Conservation (phyloP, 1,284 basidiomycete species). For the Limonomyces culmigenus region DNA sequence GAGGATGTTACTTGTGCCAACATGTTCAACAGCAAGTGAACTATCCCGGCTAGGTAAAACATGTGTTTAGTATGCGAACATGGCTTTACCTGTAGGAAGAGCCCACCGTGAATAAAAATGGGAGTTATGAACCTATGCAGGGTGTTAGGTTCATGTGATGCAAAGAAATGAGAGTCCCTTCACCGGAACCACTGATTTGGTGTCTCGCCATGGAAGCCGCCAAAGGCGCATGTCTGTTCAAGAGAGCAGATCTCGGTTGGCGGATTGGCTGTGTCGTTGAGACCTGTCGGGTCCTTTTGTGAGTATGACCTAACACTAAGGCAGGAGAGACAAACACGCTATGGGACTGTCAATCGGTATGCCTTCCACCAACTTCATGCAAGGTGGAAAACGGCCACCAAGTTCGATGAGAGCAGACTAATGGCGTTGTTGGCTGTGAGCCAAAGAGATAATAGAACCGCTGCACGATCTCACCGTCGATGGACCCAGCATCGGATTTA, state of each 20-base stretch:
- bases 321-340: conserved; percentile 32
- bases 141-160: conserved; percentile 4
- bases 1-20: conserved; percentile 70
- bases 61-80: neutral
- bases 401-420: conserved; percentile 73
- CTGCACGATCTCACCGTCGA: too few species aligned
- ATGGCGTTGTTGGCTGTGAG: too few species aligned
- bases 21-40: conserved; percentile 84
- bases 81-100: neutral
- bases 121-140: conserved; percentile 61
- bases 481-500: conserved; percentile 90
- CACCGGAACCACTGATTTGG: conserved; percentile 84
- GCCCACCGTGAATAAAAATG: conserved; percentile 83
- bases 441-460: too few species aligned
- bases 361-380: conserved; percentile 61
- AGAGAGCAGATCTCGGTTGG: conserved; percentile 56
- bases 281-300: conserved; percentile 23
- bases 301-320: neutral
- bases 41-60: conserved; percentile 19
- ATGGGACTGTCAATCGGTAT: conserved; percentile 44
- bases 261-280: conserved; percentile 65
- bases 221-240: conserved; percentile 78
- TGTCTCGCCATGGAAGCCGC: conserved; percentile 49
- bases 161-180: conserved; percentile 8
- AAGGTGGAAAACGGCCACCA: conserved; percentile 85